Evolutionary conservation across 2,329 filamentous ascomycete genomes (phyloP), one percentile per base, ranked within the genome.

Genomic region (Hypocreales sp.): DNA sequence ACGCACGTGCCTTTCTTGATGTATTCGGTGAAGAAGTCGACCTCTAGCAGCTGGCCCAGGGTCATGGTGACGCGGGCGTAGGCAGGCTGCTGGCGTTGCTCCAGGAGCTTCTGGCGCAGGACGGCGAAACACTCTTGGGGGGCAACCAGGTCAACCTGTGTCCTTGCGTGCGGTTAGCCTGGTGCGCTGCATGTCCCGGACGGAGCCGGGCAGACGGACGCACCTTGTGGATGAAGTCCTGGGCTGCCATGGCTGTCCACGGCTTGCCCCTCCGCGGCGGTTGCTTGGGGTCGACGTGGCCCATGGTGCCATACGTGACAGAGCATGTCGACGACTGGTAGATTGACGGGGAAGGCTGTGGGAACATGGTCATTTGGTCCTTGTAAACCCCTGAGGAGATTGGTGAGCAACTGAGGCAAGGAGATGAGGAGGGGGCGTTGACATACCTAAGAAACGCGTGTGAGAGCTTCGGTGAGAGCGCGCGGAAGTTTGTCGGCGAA

Each of bases 1-100:
- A 10, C 7, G 13, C 11, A 7, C 46, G 14, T 55, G 80, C 80
- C 79, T 33, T 64, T 66, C 50, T 92, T 92, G 38, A 95, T 75
- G 45, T 92, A 86, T 23, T 73, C 61, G n/a, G 69, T 77, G 42
- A 93, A 84, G 41, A 94, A 92, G 0, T 74, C 67, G 1, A 71
- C 69, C 19, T 78, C 64, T 1, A 95, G 47, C 5, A 95, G 46
- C 32, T 82, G 72, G 7, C 64, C 64, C 8, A 93, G 61, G 4
- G 71, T 69, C 66, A 92, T 74, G 38, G 71, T 67, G 3, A 92
- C 71, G 33, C 70, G 67, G 18, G 68, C 67, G 58, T 81, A 92
- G 9, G 40, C 37, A 2, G 64, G 61, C 5, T 40, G 38, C 7
- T 39, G 40, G 9, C 38, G 39, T 4, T 41, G 27, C 10, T 43